phyloP scores from a whole-genome alignment of 169 alveolate species.

The Eimeria maxima region DNA sequence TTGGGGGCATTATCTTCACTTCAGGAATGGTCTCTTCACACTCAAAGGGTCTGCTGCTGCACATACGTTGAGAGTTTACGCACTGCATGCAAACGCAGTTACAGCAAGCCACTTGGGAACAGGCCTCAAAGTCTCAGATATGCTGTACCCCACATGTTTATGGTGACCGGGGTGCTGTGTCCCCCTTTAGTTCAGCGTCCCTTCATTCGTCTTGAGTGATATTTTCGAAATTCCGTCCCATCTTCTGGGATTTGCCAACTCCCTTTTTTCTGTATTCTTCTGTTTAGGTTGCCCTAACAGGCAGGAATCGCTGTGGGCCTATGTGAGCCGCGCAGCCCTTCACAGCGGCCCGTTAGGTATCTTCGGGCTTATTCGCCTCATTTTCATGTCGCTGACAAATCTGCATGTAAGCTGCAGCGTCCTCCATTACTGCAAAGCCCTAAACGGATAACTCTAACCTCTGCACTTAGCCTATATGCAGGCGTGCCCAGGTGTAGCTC shows the following conservation, averaged over 20 bases:
- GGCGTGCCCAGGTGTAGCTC: not conserved
- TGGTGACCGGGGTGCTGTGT: not conserved
- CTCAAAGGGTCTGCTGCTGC: conserved; percentile 38
- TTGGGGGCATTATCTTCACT: conserved; percentile 69
- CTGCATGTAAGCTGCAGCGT: conserved; percentile 9
- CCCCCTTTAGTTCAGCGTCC: not conserved
- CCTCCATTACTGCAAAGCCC: not conserved
- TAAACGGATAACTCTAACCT: not conserved
- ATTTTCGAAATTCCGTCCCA: not conserved
- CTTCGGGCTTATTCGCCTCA: conserved; percentile 59
- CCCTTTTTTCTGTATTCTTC: not conserved
- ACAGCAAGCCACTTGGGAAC: not conserved
- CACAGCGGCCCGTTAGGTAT: conserved; percentile 69
- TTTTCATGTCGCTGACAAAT: conserved; percentile 56
- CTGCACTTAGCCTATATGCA: not conserved
- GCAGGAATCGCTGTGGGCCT: not conserved
- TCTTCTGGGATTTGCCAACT: not conserved
- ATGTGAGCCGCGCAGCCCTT: conserved; percentile 54
- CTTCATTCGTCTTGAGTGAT: not conserved
- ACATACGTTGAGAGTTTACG: not conserved
- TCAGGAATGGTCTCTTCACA: conserved; percentile 64
- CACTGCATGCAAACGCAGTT: not conserved
- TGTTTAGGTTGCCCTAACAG: not conserved
- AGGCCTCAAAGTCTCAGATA: not conserved
- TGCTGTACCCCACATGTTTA: not conserved